A percentile compares a stretch with the other conserved stretches of the same genome.
Conservation (phyloP, 495 filamentous ascomycete species). For the Sordaria brevicollis region DNA sequence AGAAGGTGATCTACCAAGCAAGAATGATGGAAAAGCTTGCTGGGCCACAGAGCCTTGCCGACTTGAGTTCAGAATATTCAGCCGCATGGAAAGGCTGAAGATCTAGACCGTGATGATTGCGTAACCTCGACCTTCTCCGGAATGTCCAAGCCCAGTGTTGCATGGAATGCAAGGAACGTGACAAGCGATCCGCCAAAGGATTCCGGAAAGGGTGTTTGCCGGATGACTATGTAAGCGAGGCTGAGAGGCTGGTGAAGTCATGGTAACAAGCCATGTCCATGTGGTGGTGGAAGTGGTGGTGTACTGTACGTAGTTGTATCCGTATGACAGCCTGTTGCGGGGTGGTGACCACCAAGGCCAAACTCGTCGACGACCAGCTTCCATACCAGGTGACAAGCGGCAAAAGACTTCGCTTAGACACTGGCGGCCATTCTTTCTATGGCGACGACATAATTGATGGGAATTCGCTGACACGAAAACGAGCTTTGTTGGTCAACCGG, state of each 20-base stretch:
- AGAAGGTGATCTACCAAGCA: background rate
- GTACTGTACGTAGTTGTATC: background rate
- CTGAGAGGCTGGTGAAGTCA: background rate
- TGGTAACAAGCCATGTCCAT: background rate
- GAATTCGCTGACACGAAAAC: background rate
- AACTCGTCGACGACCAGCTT: background rate
- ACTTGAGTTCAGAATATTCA: background rate
- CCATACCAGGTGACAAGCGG: background rate
- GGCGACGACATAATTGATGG: background rate
- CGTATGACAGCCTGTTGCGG: background rate
- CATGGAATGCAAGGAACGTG: background rate
- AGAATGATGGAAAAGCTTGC: background rate
- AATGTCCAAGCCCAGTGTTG: background rate
- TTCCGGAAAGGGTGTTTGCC: background rate
- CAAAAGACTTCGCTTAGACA: background rate
- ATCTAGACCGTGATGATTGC: background rate
- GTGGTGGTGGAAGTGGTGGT: background rate
- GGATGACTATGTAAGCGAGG: background rate
- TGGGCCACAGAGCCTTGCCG: background rate
- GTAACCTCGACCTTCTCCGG: background rate
- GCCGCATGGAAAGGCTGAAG: background rate
- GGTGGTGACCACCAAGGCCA: background rate
- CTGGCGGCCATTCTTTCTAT: background rate
- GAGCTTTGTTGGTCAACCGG: background rate
- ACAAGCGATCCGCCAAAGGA: background rate